Conservation (phyloP, 1,284 basidiomycete genomes). For the Butyriboletus appendiculatus region DNA sequence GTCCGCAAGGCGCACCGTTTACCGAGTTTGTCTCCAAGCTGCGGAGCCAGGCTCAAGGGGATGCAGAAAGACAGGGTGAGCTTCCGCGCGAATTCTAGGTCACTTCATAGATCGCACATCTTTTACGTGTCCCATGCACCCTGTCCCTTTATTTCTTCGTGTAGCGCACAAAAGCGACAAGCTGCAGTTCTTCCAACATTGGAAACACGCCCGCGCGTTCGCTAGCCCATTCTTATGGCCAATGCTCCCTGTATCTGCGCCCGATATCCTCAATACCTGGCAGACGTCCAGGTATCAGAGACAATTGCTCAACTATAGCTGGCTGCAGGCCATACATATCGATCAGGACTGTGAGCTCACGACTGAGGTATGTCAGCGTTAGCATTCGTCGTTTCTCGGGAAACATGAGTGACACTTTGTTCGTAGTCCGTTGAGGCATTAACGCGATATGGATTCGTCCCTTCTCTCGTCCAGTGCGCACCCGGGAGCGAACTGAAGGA, state of each 20-base stretch:
- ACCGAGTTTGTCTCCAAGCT: conserved; percentile 25
- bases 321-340: conserved; percentile 31
- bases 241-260: conserved; percentile 28
- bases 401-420: not conserved
- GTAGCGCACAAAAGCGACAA: conserved; percentile 23
- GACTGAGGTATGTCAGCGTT: conserved; percentile 15
- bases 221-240: conserved; percentile 36
- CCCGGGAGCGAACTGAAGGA: conserved; percentile 25
- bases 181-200: conserved; percentile 32
- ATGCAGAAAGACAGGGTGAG: conserved; percentile 31
- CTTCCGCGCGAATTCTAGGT: not conserved
- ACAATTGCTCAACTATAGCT: conserved; percentile 34
- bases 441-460: conserved; percentile 29
- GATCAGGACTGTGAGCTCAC: conserved; percentile 28
- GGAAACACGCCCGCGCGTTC: conserved; percentile 34
- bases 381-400: not conserved
- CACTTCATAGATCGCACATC: not conserved
- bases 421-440: conserved; percentile 29
- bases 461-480: conserved; percentile 26
- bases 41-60: conserved; percentile 26
- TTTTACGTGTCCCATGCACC: not conserved
- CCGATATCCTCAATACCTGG: conserved; percentile 31
- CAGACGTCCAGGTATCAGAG: conserved; percentile 24
- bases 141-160: not conserved
- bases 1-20: conserved; percentile 22